These are phyloP conservation scores for Plasmodium adleri DNA, from an alignment of 169 alveolate species.

Conservation along the genomic window DNA sequence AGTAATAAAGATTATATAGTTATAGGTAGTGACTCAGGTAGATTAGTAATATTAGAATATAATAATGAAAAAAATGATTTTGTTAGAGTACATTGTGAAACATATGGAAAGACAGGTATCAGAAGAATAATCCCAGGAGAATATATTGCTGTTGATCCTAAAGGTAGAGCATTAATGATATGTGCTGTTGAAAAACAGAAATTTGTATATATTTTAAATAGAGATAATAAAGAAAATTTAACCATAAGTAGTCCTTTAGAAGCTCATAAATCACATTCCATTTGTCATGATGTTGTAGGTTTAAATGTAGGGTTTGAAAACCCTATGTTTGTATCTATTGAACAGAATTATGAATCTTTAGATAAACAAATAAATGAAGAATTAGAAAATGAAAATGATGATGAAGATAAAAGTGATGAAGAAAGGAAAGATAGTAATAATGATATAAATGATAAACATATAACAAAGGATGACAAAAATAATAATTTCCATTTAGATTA, in stretches of 20 bases:
- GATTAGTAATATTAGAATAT: conserved; percentile 94
- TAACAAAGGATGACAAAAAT: conserved; percentile 74
- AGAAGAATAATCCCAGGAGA: conserved; percentile 98
- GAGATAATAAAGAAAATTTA: conserved; percentile 94
- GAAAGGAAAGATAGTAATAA: conserved; percentile 16
- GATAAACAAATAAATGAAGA: conserved; percentile 89
- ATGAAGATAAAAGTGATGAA: conserved; percentile 14
- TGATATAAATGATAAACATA: conserved; percentile 87
- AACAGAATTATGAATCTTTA: conserved; percentile 91
- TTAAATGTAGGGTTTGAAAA: conserved; percentile 97
- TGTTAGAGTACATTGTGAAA: conserved; percentile 96
- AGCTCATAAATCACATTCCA: conserved; percentile 96
- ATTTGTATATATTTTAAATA: conserved; percentile 97
- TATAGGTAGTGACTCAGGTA: conserved; percentile 98
- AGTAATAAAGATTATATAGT: conserved; percentile 94
- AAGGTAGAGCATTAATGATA: conserved; percentile 98
- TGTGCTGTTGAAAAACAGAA: conserved; percentile 99
- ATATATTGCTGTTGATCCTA: conserved; percentile 99
- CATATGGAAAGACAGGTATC: conserved; percentile 98
- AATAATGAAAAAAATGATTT: conserved; percentile 90
- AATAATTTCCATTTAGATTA: conserved; percentile 83
- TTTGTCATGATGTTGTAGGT: conserved; percentile 95
- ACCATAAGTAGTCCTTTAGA: conserved; percentile 97
- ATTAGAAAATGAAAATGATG: conserved; percentile 14
- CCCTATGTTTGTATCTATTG: conserved; percentile 98